Evolutionary conservation across 805 yeast species (phyloP), one percentile per base, ranked within the genome.

Genomic region (Naumovozyma castellii): DNA sequence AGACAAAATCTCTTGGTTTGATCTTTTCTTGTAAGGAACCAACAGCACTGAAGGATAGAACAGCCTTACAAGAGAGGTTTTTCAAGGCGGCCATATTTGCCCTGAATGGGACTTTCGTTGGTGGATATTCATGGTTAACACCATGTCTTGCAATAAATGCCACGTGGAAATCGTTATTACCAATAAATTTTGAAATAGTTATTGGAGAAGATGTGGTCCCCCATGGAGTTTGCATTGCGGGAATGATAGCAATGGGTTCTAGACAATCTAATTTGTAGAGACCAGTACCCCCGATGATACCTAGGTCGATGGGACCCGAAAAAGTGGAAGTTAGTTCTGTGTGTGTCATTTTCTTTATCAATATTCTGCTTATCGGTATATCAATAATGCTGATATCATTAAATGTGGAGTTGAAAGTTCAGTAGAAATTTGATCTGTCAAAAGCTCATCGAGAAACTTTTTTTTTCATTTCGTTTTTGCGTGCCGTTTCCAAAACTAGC

Each of bases 221-320:
- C 97, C 97, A 92, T 17, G 99, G 99, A 3, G 99, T 92, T 15
- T 82, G 73, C 43, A 87, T 65, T 13, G 85, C 76, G 10, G 63
- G 64, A 32, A 92, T 65, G 50, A 80, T 69, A 13, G 96, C 95
- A 35, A 90, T 94, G 3, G 95, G 94, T 36, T 79, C 73, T 41
- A 92, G 69, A 42, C 84, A 78, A 32, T 81, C 84, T 42, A 92
- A 69, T 43, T 84, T 83, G 68, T 92, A 92, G 22, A 92, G 73
- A n/a, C 99, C 99, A 3, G 98, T 92, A 32, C 98, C 98, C 32
- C 98, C 98, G 59, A 92, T 92, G 50, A 92, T 76, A 28, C 95
- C 97, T 33, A 92, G 71, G 31, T 75, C 72, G 18, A 92, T 84
- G 5, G 51, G 37, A 6, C 56, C 58, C 25, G 48, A 50, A 20